These are phyloP conservation scores for Marsdenia floribunda DNA, from an alignment of 257 asterid genomes.

Conservation along the genomic window DNA sequence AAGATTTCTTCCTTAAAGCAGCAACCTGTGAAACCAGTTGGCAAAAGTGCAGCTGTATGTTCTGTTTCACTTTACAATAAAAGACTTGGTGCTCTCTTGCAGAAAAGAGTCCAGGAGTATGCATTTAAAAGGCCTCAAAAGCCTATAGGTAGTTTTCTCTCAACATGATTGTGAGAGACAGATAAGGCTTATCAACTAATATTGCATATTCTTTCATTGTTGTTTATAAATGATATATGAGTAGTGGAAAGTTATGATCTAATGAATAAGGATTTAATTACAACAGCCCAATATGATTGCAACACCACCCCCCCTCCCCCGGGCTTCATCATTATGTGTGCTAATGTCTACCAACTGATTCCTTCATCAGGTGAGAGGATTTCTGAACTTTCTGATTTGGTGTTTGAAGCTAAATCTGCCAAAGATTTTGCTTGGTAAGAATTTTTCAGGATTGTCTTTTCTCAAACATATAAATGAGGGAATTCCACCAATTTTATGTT, in stretches of 20 bases:
- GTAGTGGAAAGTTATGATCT: neutral
- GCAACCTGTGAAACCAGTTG: slow-evolving; percentile 8
- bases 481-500: neutral
- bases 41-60: neutral
- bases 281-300: neutral
- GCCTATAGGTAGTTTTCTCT: slow-evolving; percentile 9
- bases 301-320: neutral
- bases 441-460: slow-evolving; percentile 8
- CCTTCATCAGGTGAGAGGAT: slow-evolving; percentile 60
- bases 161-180: neutral
- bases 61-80: neutral
- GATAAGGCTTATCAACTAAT: neutral
- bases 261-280: neutral
- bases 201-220: neutral
- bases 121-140: slow-evolving; percentile 19
- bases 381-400: slow-evolving; percentile 53
- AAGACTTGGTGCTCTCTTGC: neutral
- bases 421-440: slow-evolving; percentile 92
- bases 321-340: neutral
- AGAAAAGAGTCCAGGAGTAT: neutral
- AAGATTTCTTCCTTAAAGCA: slow-evolving; percentile 23
- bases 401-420: slow-evolving; percentile 80
- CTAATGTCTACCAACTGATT: slow-evolving; percentile 26
- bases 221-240: neutral
- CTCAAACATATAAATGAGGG: neutral